Base-by-base conservation (phyloP, 805 yeast genomes). In the Metschnikowia koreensis region DNA sequence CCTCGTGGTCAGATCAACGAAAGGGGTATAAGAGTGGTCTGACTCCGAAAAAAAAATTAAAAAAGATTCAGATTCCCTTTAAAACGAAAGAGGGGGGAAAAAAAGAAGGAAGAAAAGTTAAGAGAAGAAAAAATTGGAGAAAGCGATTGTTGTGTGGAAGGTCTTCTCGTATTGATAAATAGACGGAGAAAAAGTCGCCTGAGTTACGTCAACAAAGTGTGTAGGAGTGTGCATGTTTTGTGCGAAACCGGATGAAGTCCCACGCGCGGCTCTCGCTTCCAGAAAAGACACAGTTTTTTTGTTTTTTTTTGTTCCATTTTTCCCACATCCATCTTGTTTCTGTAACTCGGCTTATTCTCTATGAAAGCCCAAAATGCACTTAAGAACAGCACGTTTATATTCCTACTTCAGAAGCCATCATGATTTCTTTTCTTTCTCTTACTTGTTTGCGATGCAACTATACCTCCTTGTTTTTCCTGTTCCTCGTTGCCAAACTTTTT, bases 181-280 rank as follows among this genome's bases (percentile, higher is more conserved):
- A 8, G 28, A 27, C n/a, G n/a, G 15, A 29, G 31, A 41, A 28
- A 41, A 28, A 41, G 17, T n/a, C 34, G 5, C 44, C n/a, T 26
- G 15, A 29, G 16, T 41, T 27, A 41, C 44, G 44, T 41, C 44
- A 41, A 41, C 44, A 41, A 41, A 13, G 44, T 41, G 34, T 6
- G 34, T 31, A 31, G 34, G 34, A 31, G 34, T 31, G 34, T 31
- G 34, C 34, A 31, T 31, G 13, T 31, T 31, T 31, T 31, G 34
- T 12, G 34, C 16, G 41, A 39, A 8, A 9, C 41, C 41, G 41
- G 34, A 6, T 12, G 13, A 31, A 31, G 3, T 31, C 34, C 10
- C 13, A 31, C 34, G 34, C 34, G 13, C 34, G 34, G 34, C 34
- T 31, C 34, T 31, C 13, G 34, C 34, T 31, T 31, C 34, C 12